Conservation (phyloP, 179 eudicot species). For the Sideroxylon spinosum region DNA sequence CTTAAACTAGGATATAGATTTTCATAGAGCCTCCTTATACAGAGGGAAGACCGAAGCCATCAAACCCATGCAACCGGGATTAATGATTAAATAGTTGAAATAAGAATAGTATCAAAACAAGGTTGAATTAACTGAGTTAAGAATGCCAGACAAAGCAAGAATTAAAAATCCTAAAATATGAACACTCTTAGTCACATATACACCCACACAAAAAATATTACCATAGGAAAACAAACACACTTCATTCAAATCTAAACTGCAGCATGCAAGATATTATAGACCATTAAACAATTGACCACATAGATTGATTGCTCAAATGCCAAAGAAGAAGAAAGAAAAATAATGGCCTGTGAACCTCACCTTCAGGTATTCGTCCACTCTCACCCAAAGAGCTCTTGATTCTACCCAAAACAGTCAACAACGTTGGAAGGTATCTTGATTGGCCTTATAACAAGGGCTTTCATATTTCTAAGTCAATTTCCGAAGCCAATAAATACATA, state of each 20-base stretch:
- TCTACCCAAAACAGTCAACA: constrained; percentile 74
- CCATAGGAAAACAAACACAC: no score
- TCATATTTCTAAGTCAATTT: constrained; percentile 2
- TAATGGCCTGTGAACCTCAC: constrained; percentile 24
- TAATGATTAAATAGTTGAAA: background rate
- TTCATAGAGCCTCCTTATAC: constrained; percentile 6
- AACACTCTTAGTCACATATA: no score
- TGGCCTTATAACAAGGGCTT: constrained; percentile 28
- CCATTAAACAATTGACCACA: background rate
- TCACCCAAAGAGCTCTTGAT: constrained; percentile 45
- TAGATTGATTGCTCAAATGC: constrained; percentile 2
- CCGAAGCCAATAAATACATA: background rate
- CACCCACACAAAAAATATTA: no score
- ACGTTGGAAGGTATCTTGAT: constrained; percentile 62
- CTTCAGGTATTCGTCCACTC: constrained; percentile 39
- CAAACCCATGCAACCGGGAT: background rate
- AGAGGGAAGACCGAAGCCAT: background rate
- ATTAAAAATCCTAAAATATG: no score
- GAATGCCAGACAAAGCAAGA: background rate
- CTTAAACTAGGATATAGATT: background rate
- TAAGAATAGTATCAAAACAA: background rate
- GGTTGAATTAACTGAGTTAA: background rate
- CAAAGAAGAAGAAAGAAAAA: constrained; percentile 1
- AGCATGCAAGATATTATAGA: background rate
- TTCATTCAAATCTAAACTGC: background rate